Evolutionary conservation across 1,284 basidiomycete species (phyloP).

Genomic region (Trichosporon sp.): DNA sequence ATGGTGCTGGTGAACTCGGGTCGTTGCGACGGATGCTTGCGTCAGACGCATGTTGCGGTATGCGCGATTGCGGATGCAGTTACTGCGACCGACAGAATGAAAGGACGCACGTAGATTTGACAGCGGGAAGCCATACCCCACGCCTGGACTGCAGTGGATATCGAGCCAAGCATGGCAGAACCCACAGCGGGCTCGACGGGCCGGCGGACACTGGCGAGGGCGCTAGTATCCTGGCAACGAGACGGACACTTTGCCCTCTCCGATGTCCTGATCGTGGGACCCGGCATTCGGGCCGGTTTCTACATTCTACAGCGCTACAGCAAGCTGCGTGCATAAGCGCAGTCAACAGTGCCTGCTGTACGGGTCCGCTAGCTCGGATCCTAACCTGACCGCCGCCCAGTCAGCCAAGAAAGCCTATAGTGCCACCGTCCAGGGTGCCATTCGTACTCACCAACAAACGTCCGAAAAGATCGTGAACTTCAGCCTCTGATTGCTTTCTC

Average conservation of each 20-base stretch:
- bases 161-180: background rate
- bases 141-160: background rate
- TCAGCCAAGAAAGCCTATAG: too few relatives aligned
- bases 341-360: too few relatives aligned
- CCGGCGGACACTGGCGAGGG: background rate
- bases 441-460: too few relatives aligned
- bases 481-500: too few relatives aligned
- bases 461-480: too few relatives aligned
- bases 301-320: too few relatives aligned
- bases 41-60: background rate
- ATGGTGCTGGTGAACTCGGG: background rate
- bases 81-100: background rate
- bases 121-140: background rate
- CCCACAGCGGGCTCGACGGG: background rate
- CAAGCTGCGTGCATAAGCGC: too few relatives aligned
- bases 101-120: background rate
- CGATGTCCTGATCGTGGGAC: background rate
- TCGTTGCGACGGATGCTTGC: background rate
- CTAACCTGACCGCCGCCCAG: too few relatives aligned
- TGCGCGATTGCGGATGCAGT: background rate
- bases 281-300: background rate
- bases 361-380: too few relatives aligned
- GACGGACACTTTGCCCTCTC: slow-evolving; percentile 2
- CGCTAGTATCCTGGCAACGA: slow-evolving; percentile 7
- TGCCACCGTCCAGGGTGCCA: too few relatives aligned